Base-by-base conservation (phyloP, 2,329 filamentous ascomycete genomes). In the Aspergillus jensenii region DNA sequence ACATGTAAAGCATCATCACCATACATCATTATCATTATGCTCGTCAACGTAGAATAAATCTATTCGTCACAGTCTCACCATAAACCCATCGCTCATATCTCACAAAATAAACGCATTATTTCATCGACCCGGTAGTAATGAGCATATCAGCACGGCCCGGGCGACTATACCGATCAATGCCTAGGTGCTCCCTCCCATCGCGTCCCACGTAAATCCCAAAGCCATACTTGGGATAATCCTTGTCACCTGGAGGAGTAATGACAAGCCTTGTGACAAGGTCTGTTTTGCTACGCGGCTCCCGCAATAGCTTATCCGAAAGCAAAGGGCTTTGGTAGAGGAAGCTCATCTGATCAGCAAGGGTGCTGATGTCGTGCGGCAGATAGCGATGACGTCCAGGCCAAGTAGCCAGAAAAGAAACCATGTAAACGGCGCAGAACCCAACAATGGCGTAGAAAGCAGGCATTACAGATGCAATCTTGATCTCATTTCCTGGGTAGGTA, bases 301-400 rank as follows among this genome's bases (percentile, higher is more conserved):
- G 82, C 70, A 97, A 93, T 0, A 89, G 84, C 9, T 86, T 81
- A 68, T 96, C 92, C 5, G 84, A 80, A 2, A 90, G 78, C 17
- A 96, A 78, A 23, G 88, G 87, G 44, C 87, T 87, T 64, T 88
- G 87, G 59, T 90, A 86, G 43, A 93, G 80, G 71, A 93, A 93
- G 68, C 86, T 88, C 65, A 96, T 83, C 21, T 93, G 80, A 70
- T 93, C 91, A 1, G 90, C 89, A 17, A 96, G 80, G 47, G 84
- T 90, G 59, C 82, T 84, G 41, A 90, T 86, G 5, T 82, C 81
- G 70, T 96, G 91, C 0, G 91, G 91, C 1, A 96, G 82, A 43
- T 87, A 85, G 40, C 81, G 78, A 43, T 79, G 76, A 14, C 90
- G 82, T 12, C 79, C 76, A 0, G 88, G 88, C 65, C 89, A 76